Conservation (phyloP, 805 yeast genomes). For the Zygoascus biomembranicola region DNA sequence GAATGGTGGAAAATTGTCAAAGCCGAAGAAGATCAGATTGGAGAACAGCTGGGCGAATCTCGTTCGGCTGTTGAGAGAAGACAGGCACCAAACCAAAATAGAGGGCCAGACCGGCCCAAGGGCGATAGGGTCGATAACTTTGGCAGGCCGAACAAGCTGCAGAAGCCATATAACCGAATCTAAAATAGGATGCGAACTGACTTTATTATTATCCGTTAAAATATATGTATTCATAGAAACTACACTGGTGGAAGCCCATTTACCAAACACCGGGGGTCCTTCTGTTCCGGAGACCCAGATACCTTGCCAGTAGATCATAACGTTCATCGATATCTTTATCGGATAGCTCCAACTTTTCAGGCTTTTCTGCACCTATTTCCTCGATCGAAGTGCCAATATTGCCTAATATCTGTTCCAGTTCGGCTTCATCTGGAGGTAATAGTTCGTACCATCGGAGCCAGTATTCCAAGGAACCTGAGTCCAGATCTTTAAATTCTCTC, state of each 20-base stretch:
- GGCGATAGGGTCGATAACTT: not conserved
- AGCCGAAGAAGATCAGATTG: slow-evolving; percentile 24
- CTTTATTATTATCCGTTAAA: not conserved
- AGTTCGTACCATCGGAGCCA: slow-evolving; percentile 70
- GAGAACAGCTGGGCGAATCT: slow-evolving; percentile 5
- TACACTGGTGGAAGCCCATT: not conserved
- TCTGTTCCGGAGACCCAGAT: slow-evolving; percentile 53
- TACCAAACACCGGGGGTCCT: slow-evolving; percentile 47
- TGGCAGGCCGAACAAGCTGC: not conserved
- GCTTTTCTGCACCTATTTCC: slow-evolving; percentile 30
- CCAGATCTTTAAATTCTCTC: slow-evolving; percentile 41
- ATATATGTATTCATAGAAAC: no score
- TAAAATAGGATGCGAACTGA: not conserved
- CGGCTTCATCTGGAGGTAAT: slow-evolving; percentile 53
- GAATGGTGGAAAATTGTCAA: slow-evolving; percentile 64
- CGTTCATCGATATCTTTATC: slow-evolving; percentile 45
- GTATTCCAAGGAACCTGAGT: slow-evolving; percentile 39
- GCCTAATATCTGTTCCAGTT: slow-evolving; percentile 44
- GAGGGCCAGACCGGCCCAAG: no score
- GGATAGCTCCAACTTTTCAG: slow-evolving; percentile 27
- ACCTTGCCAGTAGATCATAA: slow-evolving; percentile 59
- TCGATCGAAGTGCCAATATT: slow-evolving; percentile 27
- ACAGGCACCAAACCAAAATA: not conserved
- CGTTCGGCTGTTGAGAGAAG: not conserved
- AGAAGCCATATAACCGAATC: not conserved